Base-by-base conservation (phyloP, 306 rosid species). In the Citrullus colocynthis region DNA sequence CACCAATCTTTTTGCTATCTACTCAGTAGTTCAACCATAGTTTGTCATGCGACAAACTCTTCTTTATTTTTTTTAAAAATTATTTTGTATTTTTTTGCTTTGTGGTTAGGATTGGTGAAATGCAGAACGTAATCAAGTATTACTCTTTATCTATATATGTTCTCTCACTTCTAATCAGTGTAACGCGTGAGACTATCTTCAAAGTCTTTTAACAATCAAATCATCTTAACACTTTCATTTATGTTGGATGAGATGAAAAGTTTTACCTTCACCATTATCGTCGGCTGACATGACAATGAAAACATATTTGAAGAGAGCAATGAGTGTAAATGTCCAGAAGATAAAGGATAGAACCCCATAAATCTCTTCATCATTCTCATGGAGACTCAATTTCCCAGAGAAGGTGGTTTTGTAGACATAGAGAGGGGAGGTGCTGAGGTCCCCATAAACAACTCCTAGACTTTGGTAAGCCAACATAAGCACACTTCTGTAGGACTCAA, bases 391-490 rank as follows among this genome's bases (percentile, higher is more conserved):
- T 82, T 89, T 92, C 74, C 96, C 93, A 20, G 96, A 89, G 84
- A 92, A 90, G 49, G 93, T 85, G 78, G 91, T 90, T 79, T 88
- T 90, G 87, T 92, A 92, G 78, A 92, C 97, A 85, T 90, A 92
- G 6, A 92, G 91, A 64, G 97, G 96, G 70, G 96, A 92, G 74
- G 90, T 92, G 52, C 97, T 87, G 62, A 92, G 90, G 83, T 92
- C 97, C 7, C 97, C 97, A 78, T 92, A 92, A 36, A 92, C 96
- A 32, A 92, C 91, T 79, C 97, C 97, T 58, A 92, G 89, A 83
- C 97, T 92, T 82, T 92, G 97, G 80, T 92, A 92, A 28, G 93
- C 96, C 72, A 92, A 76, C 66, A 86, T 85, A 36, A 90, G 87
- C 82, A 91, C 83, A 63, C 83, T 81, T 72, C 85, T 78, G 67